Evolutionary conservation across 2,329 filamentous ascomycete genomes (phyloP), one percentile per base, ranked within the genome.

Genomic region (Ramularia collo-cygni): DNA sequence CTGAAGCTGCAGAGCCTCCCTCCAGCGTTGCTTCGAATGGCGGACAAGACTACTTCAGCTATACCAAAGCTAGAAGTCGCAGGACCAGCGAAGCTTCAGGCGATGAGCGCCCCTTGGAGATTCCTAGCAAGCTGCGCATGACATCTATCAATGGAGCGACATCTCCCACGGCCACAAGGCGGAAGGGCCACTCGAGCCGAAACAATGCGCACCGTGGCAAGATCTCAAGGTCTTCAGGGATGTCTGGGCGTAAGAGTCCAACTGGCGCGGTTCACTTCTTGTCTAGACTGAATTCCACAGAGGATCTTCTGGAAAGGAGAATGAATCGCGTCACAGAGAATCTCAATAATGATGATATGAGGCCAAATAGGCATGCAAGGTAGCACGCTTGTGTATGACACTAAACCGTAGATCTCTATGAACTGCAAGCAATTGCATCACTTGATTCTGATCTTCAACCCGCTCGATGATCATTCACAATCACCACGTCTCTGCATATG

Each of bases 31-130:
- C 43, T 27, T 47, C 42, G 26, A 50, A 37, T 28, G 35, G 40
- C 15, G 35, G 47, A 17, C 37, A 47, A 10, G 53, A 55, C 38
- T 57, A 55, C 44, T 59, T 47, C 28, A 49, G 40, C 32, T 47
- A 45, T 13, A 17, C 31, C 42, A 37, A 37, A 29, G 44, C 37
- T 3, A 33, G 44, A 10, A 38, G 42, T 6, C 34, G 48, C 17
- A 35, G 47, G 15, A 46, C 34, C 7, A 43, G 37, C 14, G 43
- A 38, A 53, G 83, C 77, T 63, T 84, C 79, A 0, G 86, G 92
- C 24, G 88, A 95, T 48, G 88, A 93, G 37, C 66, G 71, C 14
- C 85, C 86, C 3, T 62, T 95, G 8, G 89, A 95, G 63, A 95
- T 95, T 69, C 79, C 75, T 8, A 55, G 65, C 4, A 40, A 62